Base-by-base conservation (phyloP, 306 rosid genomes). In the Dalbergia cultrata region DNA sequence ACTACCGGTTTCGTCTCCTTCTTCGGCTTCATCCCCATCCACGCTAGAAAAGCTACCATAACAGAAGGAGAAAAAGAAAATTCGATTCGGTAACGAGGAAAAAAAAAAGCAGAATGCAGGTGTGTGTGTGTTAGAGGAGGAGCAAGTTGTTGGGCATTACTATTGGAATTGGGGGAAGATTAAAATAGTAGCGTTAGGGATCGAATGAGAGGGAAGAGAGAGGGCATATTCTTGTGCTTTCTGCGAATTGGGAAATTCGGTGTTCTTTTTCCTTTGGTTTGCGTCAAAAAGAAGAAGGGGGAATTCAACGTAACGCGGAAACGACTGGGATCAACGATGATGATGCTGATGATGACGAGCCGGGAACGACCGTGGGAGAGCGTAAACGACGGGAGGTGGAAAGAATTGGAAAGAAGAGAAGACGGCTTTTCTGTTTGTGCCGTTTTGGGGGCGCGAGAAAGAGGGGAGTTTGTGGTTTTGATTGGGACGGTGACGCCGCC, bases 1-100 rank as follows among this genome's bases (percentile, higher is more conserved):
- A 37, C 50, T 8, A 1, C 89, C 37, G 89, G 22, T 49, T 93
- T 87, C 86, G 82, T 91, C 22, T 76, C 52, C 59, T 72, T 63
- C 78, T 72, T 84, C 73, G 59, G 18, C 19, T 72, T 76, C 31
- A 75, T 62, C 60, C 83, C 91, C 91, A 83, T 88, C 61, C 61
- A 62, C 16, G 74, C 57, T 5, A 41, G 47, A 49, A 26, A 56
- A 79, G 56, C 26, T 33, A 22, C 61, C 78, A 72, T 57, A 83
- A 72, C 65, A 58, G 44, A 57, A 34, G 21, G 9, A 7, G 13
- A 1, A 4, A 9, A 9, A 63, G 8, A 21, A 7, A 3, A 72
- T 35, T 34, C 8, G 79, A 77, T 77, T 81, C 81, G 60, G 67
- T 7, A 63, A 77, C 72, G 31, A 26, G 31, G 26, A 26, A 37